A percentile compares a stretch with the other conserved stretches of the same genome.
These are phyloP conservation scores for Paecilomyces sp. DNA, from an alignment of 2,329 filamentous ascomycete genomes.

Conservation along the genomic window DNA sequence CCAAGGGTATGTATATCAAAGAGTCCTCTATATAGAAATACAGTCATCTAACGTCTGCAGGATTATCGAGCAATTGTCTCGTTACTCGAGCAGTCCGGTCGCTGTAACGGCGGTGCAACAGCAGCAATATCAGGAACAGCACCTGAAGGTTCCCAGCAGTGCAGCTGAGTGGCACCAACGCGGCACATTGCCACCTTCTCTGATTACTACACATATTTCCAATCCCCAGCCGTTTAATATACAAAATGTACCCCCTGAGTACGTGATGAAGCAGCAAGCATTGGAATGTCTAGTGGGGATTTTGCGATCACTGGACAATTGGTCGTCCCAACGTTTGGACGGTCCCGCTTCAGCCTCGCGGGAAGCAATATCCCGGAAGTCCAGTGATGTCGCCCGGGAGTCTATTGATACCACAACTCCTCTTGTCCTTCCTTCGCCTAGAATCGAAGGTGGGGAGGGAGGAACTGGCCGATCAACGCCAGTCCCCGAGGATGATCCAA, in stretches of 20 bases:
- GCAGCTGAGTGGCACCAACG: conserved; percentile 77
- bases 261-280: conserved; percentile 81
- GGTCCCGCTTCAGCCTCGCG: conserved; percentile 48
- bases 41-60: conserved; percentile 28
- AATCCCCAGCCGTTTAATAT: conserved; percentile 38
- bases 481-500: conserved; percentile 78
- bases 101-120: conserved; percentile 69
- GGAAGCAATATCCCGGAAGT: conserved; percentile 41
- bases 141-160: conserved; percentile 52
- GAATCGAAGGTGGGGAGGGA: conserved; percentile 48
- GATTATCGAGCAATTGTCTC: conserved; percentile 87
- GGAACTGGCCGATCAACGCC: conserved; percentile 58
- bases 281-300: conserved; percentile 85
- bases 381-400: conserved; percentile 56
- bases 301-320: conserved; percentile 82
- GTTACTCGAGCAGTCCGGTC: conserved; percentile 74
- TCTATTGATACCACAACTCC: conserved; percentile 64
- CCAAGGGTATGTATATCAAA: conserved; percentile 48
- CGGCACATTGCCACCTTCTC: conserved; percentile 75
- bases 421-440: conserved; percentile 50
- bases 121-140: conserved; percentile 77
- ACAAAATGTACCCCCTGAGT: conserved; percentile 76
- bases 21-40: not conserved
- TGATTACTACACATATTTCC: conserved; percentile 71
- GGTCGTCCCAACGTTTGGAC: conserved; percentile 65